Conservation (phyloP, 768 basidiomycete genomes). For the Naganishia friedmannii region DNA sequence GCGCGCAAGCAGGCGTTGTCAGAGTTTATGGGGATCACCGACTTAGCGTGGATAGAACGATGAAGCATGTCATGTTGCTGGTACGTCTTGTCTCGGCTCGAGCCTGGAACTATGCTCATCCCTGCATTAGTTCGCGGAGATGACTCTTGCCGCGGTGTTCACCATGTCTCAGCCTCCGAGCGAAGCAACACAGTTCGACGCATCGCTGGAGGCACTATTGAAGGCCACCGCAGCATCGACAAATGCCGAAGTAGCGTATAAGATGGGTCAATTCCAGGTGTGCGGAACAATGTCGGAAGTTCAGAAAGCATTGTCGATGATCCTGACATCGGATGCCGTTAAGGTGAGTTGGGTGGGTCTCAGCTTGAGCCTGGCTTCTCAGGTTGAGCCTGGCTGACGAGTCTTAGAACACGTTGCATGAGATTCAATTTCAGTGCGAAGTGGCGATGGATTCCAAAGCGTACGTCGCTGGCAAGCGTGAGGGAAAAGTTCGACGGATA, state of each 20-base stretch:
- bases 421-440: conserved; percentile 97
- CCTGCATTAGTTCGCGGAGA: conserved; percentile 73
- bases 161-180: no score
- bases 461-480: conserved; percentile 98
- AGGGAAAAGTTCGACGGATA: conserved; percentile 99
- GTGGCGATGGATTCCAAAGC: conserved; percentile 93
- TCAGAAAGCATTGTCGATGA: conserved; percentile 74
- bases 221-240: conserved; percentile 81
- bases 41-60: conserved; percentile 89
- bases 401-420: conserved; percentile 81
- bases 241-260: conserved; percentile 92
- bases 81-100: conserved; percentile 57
- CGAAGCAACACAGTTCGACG: no score
- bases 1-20: conserved; percentile 86
- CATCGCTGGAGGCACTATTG: conserved; percentile 65
- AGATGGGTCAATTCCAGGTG: conserved; percentile 95
- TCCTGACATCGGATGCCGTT: conserved; percentile 85
- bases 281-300: conserved; percentile 92
- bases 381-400: no score
- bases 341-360: no score
- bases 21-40: conserved; percentile 90
- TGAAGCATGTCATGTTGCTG: conserved; percentile 88
- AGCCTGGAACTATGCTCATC: neutral
- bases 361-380: no score
- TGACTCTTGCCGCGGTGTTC: conserved; percentile 66